Evolutionary conservation across 1,284 basidiomycete genomes (phyloP).

Genomic region (Vanrija humicola): DNA sequence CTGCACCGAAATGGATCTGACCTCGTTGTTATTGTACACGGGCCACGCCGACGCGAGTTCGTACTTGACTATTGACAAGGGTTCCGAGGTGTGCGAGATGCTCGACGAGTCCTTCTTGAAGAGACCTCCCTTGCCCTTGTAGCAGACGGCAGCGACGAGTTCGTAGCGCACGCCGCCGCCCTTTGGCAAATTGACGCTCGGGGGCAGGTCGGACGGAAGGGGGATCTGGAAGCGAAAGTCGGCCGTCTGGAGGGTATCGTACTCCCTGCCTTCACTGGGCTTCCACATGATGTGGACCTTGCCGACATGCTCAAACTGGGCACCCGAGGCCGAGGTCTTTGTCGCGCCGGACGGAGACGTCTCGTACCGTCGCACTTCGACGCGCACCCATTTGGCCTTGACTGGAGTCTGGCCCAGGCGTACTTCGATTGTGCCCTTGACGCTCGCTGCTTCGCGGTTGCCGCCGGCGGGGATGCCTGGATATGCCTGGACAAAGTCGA

Average conservation of each 20-base stretch:
- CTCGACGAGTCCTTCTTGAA: slow-evolving; percentile 65
- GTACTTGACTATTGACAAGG: slow-evolving; percentile 79
- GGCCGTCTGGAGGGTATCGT: slow-evolving; percentile 58
- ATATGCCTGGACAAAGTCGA: slow-evolving; percentile 46
- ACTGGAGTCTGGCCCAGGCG: slow-evolving; percentile 65
- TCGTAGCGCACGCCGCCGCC: slow-evolving; percentile 77
- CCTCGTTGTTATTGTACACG: slow-evolving; percentile 72
- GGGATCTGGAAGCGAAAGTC: slow-evolving; percentile 73
- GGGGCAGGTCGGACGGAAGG: slow-evolving; percentile 78
- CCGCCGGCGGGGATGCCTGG: slow-evolving; percentile 39
- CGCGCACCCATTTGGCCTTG: slow-evolving; percentile 82
- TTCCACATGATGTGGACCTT: slow-evolving; percentile 42
- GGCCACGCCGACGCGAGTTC: slow-evolving; percentile 87
- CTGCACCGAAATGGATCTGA: slow-evolving; percentile 57
- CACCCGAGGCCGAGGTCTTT: slow-evolving; percentile 67
- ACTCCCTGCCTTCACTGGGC: slow-evolving; percentile 54
- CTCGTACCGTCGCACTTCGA: slow-evolving; percentile 82
- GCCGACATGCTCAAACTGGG: slow-evolving; percentile 52
- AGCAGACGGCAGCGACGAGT: slow-evolving; percentile 73
- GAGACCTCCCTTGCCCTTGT: slow-evolving; percentile 75
- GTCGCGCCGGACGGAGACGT: slow-evolving; percentile 44
- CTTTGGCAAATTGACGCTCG: slow-evolving; percentile 68
- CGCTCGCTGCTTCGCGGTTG: slow-evolving; percentile 30
- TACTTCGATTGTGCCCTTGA: slow-evolving; percentile 65
- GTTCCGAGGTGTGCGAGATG: slow-evolving; percentile 58